A percentile compares a stretch with the other conserved stretches of the same genome.
These are phyloP conservation scores for Aspergillus sp. DNA, from an alignment of 2,329 filamentous ascomycete genomes.

Conservation along the genomic window DNA sequence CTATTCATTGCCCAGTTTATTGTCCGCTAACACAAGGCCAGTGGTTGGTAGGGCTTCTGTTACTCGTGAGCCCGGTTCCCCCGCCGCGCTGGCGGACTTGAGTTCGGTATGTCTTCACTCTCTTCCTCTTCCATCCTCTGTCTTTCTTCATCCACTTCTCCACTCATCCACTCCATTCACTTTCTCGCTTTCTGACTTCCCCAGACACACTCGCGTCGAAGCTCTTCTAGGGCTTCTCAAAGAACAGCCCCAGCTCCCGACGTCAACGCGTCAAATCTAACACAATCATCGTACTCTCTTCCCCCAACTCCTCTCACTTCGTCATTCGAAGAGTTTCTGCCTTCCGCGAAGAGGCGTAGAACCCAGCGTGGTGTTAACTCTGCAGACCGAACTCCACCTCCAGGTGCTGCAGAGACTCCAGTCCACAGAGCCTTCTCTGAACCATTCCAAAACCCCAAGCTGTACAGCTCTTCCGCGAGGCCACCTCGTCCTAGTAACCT, in stretches of 20 bases:
- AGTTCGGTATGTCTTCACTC: constrained; percentile 15
- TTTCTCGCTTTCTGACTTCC: background rate
- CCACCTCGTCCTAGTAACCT: constrained; percentile 12
- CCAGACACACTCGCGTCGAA: constrained; percentile 17
- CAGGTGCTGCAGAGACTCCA: constrained; percentile 11
- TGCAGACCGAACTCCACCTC: constrained; percentile 13
- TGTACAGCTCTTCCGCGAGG: constrained; percentile 4
- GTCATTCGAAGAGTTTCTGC: constrained; percentile 22
- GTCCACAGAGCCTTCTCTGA: constrained; percentile 4
- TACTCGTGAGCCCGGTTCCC: constrained; percentile 18
- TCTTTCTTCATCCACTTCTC: background rate
- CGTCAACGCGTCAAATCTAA: constrained; percentile 10
- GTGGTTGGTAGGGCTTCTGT: constrained; percentile 22
- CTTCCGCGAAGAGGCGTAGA: constrained; percentile 22
- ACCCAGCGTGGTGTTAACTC: constrained; percentile 17
- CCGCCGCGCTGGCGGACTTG: constrained; percentile 15
- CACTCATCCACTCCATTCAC: background rate
- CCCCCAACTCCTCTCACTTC: constrained; percentile 22
- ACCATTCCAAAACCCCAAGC: constrained; percentile 8
- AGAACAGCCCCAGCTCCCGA: constrained; percentile 20
- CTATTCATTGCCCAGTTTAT: background rate
- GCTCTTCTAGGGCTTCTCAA: constrained; percentile 22
- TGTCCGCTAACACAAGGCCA: constrained; percentile 10
- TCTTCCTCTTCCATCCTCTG: background rate
- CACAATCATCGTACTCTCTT: constrained; percentile 24